Evolutionary conservation across 805 yeast genomes (phyloP), one percentile per base, ranked within the genome.

Genomic region (Candida broadrunensis): DNA sequence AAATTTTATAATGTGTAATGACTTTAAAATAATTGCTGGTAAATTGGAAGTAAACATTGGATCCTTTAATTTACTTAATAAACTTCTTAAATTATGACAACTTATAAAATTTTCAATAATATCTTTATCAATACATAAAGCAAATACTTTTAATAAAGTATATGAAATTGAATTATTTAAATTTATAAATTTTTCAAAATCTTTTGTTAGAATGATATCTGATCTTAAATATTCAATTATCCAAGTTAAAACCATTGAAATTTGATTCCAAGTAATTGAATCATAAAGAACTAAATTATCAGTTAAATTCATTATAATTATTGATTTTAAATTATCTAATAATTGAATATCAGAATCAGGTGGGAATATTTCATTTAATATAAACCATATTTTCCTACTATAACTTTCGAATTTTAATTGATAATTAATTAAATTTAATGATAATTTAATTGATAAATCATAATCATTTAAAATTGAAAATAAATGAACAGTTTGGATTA

Each of bases 381-480:
- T 45, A 38, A 60, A 64, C 61, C 68, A 65, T 5, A 67, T 35
- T 43, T 58, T 63, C 35, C 65, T 48, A 19, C 63, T 54, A 14
- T 48, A 46, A 19, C 58, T 51, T 35, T 66, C 72, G 25, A 69
- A 55, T 24, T 50, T 55, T 16, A 65, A 52, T 34, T 52, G 56
- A 36, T 47, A 41, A 16, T 46, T 47, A 6, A 49, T 41, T 5
- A 56, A 38, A 36, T 54, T 54, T 2, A 62, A 39, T n/a, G 52
- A 48, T 31, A 67, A 46, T 38, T 61, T 64, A 16, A 46, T 38
- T 9, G 63, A 44, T 11, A 67, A 46, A 34, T 66, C 72, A 43
- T 59, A 58, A 46, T 67, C 72, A 41, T 63, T 64, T 14, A 67
- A 41, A 7, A 67, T 59, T 4, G 70, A 52, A 41, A 58, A 67